phyloP scores from a whole-genome alignment of 805 yeast genomes.

The Lachancea sp. region DNA sequence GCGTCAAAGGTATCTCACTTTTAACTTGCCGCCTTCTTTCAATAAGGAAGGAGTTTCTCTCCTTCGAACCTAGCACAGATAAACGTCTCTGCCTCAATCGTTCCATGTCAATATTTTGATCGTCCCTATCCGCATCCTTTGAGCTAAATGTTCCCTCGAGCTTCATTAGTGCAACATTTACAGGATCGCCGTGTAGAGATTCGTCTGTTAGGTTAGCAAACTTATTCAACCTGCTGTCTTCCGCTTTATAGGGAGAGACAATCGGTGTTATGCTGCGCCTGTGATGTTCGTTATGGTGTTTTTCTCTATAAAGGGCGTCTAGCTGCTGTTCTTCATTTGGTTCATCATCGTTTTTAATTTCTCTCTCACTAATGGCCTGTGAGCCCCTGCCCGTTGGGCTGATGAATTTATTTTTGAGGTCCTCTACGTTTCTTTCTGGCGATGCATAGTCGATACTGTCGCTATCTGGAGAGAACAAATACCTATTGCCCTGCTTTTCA shows the following conservation, averaged over 20 bases:
- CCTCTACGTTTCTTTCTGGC: conserved; percentile 30
- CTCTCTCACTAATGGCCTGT: conserved; percentile 9
- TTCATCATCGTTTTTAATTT: conserved; percentile 5
- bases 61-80: conserved; percentile 17
- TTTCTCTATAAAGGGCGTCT: conserved; percentile 2
- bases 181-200: conserved; percentile 57
- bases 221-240: conserved; percentile 32
- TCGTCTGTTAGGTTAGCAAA: conserved; percentile 85
- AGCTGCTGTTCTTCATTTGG: conserved; percentile 3
- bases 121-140: conserved; percentile 10
- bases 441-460: conserved; percentile 27
- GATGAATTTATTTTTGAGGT: conserved; percentile 28
- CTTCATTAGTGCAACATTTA: conserved; percentile 66
- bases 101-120: conserved; percentile 8
- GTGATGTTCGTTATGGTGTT: conserved; percentile 6
- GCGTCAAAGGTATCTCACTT: conserved; percentile 30
- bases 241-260: conserved; percentile 2
- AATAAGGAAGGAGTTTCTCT: conserved; percentile 31
- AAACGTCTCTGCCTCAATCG: conserved; percentile 6
- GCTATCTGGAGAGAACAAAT: conserved; percentile 27
- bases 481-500: conserved; percentile 17
- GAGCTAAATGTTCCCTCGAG: conserved; percentile 58
- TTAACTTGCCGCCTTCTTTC: conserved; percentile 38
- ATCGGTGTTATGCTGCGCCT: conserved; percentile 8
- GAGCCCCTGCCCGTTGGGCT: conserved; percentile 13